Evolutionary conservation across 176 grass and related monocot genomes (phyloP).

Genomic region (Triticum timopheevii): DNA sequence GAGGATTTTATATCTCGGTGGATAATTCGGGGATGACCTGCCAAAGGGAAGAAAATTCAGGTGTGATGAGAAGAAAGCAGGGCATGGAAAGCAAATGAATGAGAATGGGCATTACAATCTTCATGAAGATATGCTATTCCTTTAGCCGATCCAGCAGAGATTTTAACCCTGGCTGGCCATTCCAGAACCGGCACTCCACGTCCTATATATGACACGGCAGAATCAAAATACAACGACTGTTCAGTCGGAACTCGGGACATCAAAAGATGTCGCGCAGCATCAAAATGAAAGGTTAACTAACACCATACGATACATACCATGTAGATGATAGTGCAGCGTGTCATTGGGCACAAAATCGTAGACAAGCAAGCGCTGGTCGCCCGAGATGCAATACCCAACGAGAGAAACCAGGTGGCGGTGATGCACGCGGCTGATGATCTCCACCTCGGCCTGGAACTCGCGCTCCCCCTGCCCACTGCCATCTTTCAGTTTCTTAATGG

Average conservation of each 20-base stretch:
- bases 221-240: neutral
- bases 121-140: conserved; percentile 97
- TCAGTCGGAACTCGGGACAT: neutral
- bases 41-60: conserved; percentile 1
- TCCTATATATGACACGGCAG: conserved; percentile 29
- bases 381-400: conserved; percentile 88
- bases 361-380: conserved; percentile 79
- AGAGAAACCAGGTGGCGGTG: conserved; percentile 97
- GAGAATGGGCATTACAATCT: conserved; percentile 72
- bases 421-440: conserved; percentile 95
- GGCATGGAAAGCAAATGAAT: neutral
- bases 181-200: conserved; percentile 62
- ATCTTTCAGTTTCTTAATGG: conserved; percentile 77
- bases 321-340: conserved; percentile 89
- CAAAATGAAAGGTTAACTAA: conserved; percentile 1
- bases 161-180: conserved; percentile 89
- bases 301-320: conserved; percentile 43
- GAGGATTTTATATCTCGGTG: conserved; percentile 99
- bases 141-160: conserved; percentile 77
- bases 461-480: conserved; percentile 85
- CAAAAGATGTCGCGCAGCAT: neutral
- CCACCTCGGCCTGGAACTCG: conserved; percentile 93
- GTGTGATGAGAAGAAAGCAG: neutral
- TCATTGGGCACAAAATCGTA: conserved; percentile 90
- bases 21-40: conserved; percentile 93